phyloP scores from a whole-genome alignment of 257 asterid genomes.

The Capsicum chinense region DNA sequence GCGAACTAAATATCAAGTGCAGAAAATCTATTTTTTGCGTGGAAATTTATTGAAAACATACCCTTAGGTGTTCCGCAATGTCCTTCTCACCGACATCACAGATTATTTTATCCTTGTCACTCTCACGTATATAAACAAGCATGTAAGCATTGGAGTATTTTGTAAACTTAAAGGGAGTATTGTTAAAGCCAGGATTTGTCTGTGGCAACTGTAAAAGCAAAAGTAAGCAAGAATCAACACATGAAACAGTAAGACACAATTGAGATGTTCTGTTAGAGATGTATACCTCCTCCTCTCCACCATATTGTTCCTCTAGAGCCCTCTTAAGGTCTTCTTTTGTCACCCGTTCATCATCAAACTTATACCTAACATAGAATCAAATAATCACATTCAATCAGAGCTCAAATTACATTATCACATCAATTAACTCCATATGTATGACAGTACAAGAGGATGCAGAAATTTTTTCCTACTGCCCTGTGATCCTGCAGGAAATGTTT shows the following conservation, averaged over 20 bases:
- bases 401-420: background rate
- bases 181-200: conserved; percentile 96
- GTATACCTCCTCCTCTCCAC: conserved; percentile 97
- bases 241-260: background rate
- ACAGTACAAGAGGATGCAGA: background rate
- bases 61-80: conserved; percentile 97
- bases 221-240: conserved; percentile 20
- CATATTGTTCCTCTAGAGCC: conserved; percentile 97
- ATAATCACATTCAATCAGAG: conserved; percentile 29
- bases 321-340: conserved; percentile 95
- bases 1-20: conserved; percentile 9
- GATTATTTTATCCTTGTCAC: conserved; percentile 94
- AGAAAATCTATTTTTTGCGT: background rate
- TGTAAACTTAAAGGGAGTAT: conserved; percentile 90
- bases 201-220: conserved; percentile 71
- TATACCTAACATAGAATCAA: conserved; percentile 63
- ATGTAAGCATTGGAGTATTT: conserved; percentile 98
- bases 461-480: background rate
- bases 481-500: background rate
- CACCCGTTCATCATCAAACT: conserved; percentile 98
- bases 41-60: conserved; percentile 39
- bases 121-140: conserved; percentile 97
- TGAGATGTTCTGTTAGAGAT: background rate
- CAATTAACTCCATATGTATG: conserved; percentile 4
- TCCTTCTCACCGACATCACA: conserved; percentile 99